A percentile compares a stretch with the other conserved stretches of the same genome.
Conservation (phyloP, 495 filamentous ascomycete genomes). For the Chaetomidium leptoderma region DNA sequence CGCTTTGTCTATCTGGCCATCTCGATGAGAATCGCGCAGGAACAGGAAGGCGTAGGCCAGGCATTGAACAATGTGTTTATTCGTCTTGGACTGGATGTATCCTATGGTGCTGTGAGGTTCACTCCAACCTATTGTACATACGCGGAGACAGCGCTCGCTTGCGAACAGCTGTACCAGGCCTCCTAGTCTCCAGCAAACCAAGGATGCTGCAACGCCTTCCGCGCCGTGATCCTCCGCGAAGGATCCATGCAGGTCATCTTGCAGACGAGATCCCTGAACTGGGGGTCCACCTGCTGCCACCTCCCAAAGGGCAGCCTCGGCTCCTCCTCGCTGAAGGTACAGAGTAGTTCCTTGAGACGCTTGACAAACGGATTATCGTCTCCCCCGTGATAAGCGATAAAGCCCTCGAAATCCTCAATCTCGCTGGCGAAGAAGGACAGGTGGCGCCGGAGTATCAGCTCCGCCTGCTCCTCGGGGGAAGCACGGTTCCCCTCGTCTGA, state of each 20-base stretch:
- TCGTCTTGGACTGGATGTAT: neutral
- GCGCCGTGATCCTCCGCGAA: constrained; percentile 6
- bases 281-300: constrained; percentile 6
- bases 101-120: neutral
- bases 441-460: constrained; percentile 12
- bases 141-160: neutral
- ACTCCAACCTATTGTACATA: neutral
- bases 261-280: constrained; percentile 6
- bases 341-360: constrained; percentile 9
- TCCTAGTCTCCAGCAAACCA: constrained; percentile 7
- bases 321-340: constrained; percentile 8
- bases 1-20: no score
- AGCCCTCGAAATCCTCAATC: constrained; percentile 12
- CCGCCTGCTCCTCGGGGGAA: constrained; percentile 4
- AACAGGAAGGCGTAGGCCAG: neutral
- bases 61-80: neutral
- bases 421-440: constrained; percentile 12
- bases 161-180: neutral
- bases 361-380: constrained; percentile 10
- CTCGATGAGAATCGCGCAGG: no score
- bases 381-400: constrained; percentile 7
- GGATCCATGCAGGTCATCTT: constrained; percentile 11
- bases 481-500: constrained; percentile 12
- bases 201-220: constrained; percentile 9
- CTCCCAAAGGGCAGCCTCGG: constrained; percentile 5